These are phyloP conservation scores for Poa pratensis DNA, from an alignment of 176 grass and related monocot species.

Conservation along the genomic window DNA sequence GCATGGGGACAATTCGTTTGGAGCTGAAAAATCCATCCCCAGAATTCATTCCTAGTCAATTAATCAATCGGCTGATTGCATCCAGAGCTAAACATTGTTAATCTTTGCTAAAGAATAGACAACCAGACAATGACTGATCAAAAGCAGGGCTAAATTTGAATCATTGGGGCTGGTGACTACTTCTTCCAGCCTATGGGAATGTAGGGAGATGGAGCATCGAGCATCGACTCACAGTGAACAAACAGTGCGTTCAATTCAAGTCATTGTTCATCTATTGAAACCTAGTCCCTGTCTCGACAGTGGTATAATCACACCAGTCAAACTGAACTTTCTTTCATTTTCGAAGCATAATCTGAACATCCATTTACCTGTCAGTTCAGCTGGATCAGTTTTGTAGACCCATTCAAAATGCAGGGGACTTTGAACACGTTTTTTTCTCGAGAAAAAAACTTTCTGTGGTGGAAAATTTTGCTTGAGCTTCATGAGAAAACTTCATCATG, in stretches of 20 bases:
- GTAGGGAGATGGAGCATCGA: background rate
- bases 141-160: background rate
- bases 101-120: constrained; percentile 8
- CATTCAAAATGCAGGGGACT: background rate
- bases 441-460: background rate
- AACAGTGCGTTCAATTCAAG: constrained; percentile 3
- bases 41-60: background rate
- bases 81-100: background rate
- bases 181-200: background rate
- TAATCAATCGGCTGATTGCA: constrained; percentile 29
- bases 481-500: background rate
- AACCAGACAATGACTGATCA: background rate
- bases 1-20: constrained; percentile 9
- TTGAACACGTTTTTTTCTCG: background rate
- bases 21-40: constrained; percentile 28
- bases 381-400: background rate
- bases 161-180: background rate
- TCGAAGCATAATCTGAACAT: background rate
- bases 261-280: constrained; percentile 5
- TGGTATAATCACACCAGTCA: background rate
- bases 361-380: background rate
- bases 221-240: constrained; percentile 11
- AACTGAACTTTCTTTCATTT: background rate
- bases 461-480: background rate
- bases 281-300: background rate